Conservation (phyloP, 495 filamentous ascomycete genomes). For the Daldinia decipiens region DNA sequence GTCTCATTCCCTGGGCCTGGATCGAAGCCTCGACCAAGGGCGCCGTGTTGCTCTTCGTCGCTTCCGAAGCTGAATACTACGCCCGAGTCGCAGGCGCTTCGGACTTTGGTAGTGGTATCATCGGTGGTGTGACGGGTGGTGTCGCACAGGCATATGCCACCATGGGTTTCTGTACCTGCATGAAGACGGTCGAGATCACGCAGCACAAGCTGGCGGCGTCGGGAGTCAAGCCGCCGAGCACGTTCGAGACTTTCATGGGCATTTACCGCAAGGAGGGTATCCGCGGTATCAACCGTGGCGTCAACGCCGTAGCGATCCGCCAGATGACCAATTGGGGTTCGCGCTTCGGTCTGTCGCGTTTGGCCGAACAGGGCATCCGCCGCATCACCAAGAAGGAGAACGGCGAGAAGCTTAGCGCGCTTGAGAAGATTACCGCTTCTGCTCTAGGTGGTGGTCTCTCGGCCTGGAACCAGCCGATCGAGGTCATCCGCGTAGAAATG, state of each 20-base stretch:
- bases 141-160: conserved; percentile 98
- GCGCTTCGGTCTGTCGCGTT: conserved; percentile 89
- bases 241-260: conserved; percentile 93
- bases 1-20: conserved; percentile 99
- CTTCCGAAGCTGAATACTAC: conserved; percentile 96
- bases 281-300: conserved; percentile 94
- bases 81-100: conserved; percentile 81
- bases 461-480: conserved; percentile 99
- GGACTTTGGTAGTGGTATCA: conserved; percentile 88
- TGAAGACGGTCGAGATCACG: conserved; percentile 99
- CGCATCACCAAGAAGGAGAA: conserved; percentile 82
- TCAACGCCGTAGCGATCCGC: conserved; percentile 97
- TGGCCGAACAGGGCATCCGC: conserved; percentile 91
- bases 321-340: conserved; percentile 99
- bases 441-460: conserved; percentile 90
- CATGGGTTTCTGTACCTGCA: conserved; percentile 99
- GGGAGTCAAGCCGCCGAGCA: conserved; percentile 85
- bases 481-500: conserved; percentile 99
- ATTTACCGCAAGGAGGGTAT: conserved; percentile 97
- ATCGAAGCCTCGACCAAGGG: conserved; percentile 99
- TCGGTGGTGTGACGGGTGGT: conserved; percentile 92
- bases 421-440: conserved; percentile 91
- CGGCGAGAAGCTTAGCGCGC: conserved; percentile 74
- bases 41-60: conserved; percentile 98
- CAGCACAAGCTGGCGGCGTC: conserved; percentile 90